phyloP scores from a whole-genome alignment of 139 green algal genomes.

The Coelastrella sp. region DNA sequence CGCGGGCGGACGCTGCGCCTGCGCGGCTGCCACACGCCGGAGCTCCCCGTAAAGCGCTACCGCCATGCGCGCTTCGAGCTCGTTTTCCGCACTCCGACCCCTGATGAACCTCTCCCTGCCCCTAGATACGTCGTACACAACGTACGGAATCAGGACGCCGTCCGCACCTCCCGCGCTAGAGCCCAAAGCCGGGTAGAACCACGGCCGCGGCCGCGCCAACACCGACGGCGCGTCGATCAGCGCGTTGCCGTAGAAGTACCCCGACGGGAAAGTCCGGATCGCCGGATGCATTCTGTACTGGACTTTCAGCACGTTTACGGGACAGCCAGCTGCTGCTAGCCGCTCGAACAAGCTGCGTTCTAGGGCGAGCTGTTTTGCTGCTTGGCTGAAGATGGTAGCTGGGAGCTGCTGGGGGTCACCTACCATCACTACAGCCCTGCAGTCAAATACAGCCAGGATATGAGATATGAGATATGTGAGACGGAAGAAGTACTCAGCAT shows the following conservation, averaged over 20 bases:
- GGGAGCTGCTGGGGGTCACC: constrained; percentile 96
- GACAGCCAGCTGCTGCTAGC: constrained; percentile 58
- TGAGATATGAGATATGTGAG: not conserved
- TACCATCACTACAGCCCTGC: constrained; percentile 77
- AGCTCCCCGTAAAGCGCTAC: constrained; percentile 81
- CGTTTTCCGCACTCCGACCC: constrained; percentile 23
- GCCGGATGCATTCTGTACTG: constrained; percentile 96
- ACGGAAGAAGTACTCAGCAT: not conserved
- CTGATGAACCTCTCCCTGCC: constrained; percentile 57
- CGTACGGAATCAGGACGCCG: constrained; percentile 86
- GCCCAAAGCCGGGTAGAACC: constrained; percentile 49
- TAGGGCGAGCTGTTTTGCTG: constrained; percentile 72
- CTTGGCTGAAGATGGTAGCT: constrained; percentile 85
- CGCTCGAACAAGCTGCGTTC: constrained; percentile 92
- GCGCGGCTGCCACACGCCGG: constrained; percentile 41
- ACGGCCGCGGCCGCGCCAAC: constrained; percentile 41
- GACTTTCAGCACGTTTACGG: constrained; percentile 72
- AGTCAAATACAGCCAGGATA: not conserved
- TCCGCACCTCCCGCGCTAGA: constrained; percentile 32
- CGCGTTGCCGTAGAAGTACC: constrained; percentile 83
- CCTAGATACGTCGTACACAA: constrained; percentile 87
- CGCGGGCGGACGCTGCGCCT: not conserved
- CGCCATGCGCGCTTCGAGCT: constrained; percentile 81
- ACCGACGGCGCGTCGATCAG: constrained; percentile 58
- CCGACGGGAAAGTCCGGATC: constrained; percentile 88